Evolutionary conservation across 352 stramenopile species (phyloP).

Genomic region (Plasmopara halstedii): DNA sequence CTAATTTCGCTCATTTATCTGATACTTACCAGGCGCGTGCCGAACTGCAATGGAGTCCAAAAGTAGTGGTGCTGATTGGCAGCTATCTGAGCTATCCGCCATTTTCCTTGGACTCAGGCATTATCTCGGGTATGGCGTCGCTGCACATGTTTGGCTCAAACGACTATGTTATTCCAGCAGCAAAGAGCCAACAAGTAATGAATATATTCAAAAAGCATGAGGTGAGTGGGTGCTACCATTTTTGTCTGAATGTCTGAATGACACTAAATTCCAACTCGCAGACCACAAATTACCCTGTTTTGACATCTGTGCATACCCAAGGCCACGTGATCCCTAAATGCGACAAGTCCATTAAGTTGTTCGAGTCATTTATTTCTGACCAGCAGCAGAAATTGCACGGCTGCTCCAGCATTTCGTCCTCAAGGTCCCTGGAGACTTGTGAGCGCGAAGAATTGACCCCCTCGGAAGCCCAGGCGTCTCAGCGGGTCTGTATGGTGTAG

Average conservation of each 20-base stretch:
- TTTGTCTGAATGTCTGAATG: neutral
- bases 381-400: conserved; percentile 21
- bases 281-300: conserved; percentile 35
- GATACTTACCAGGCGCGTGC: conserved; percentile 34
- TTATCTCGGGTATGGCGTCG: conserved; percentile 43
- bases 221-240: conserved; percentile 18
- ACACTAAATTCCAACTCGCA: conserved; percentile 9
- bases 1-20: neutral
- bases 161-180: conserved; percentile 68
- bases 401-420: conserved; percentile 17
- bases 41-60: conserved; percentile 63
- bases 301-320: conserved; percentile 59
- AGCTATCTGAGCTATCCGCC: conserved; percentile 61
- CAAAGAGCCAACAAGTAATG: conserved; percentile 62
- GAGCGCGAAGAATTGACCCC: conserved; percentile 15
- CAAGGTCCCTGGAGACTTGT: conserved; percentile 3
- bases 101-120: conserved; percentile 42
- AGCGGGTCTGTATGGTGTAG: conserved; percentile 21
- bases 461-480: conserved; percentile 8
- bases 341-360: conserved; percentile 35
- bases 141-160: conserved; percentile 76
- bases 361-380: conserved; percentile 41
- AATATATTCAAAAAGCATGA: conserved; percentile 49
- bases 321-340: conserved; percentile 79
- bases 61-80: conserved; percentile 62